A percentile compares a stretch with the other conserved stretches of the same genome.
Evolutionary conservation across 352 stramenopile genomes (phyloP).

Genomic region (Nothophytophthora sp.): DNA sequence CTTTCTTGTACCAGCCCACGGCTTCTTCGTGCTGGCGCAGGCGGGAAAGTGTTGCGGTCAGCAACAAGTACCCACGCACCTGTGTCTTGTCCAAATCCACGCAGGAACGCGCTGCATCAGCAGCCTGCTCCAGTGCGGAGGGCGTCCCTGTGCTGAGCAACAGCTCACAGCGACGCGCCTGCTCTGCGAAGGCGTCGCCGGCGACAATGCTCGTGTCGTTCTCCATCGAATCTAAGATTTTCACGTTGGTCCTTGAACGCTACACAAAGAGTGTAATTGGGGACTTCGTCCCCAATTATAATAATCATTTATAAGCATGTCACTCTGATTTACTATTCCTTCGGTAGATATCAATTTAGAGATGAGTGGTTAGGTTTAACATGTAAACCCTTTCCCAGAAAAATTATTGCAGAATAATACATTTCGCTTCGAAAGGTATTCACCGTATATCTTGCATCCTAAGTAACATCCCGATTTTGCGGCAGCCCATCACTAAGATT

Average conservation of each 20-base stretch:
- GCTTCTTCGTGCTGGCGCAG: constrained; percentile 37
- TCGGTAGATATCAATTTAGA: too few species aligned
- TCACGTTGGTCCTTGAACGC: neutral
- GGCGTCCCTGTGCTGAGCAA: constrained; percentile 25
- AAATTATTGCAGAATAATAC: too few species aligned
- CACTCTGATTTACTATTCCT: too few species aligned
- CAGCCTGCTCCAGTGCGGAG: constrained; percentile 25
- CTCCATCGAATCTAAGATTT: neutral
- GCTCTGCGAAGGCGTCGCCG: constrained; percentile 3
- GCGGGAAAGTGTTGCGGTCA: constrained; percentile 35
- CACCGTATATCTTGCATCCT: too few species aligned
- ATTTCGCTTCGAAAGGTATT: too few species aligned
- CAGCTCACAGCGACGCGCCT: constrained; percentile 23
- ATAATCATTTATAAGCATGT: too few species aligned
- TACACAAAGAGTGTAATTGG: neutral
- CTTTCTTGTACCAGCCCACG: constrained; percentile 53
- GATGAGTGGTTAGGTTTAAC: too few species aligned
- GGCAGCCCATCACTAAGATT: too few species aligned
- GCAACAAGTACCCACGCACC: constrained; percentile 32
- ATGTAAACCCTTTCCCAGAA: too few species aligned
- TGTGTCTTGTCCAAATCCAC: constrained; percentile 22
- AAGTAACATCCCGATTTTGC: too few species aligned
- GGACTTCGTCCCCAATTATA: too few species aligned
- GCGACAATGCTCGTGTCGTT: neutral
- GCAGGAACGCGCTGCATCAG: constrained; percentile 25